Evolutionary conservation across 306 rosid species (phyloP).

Genomic region (apple (Malus domestica)): DNA sequence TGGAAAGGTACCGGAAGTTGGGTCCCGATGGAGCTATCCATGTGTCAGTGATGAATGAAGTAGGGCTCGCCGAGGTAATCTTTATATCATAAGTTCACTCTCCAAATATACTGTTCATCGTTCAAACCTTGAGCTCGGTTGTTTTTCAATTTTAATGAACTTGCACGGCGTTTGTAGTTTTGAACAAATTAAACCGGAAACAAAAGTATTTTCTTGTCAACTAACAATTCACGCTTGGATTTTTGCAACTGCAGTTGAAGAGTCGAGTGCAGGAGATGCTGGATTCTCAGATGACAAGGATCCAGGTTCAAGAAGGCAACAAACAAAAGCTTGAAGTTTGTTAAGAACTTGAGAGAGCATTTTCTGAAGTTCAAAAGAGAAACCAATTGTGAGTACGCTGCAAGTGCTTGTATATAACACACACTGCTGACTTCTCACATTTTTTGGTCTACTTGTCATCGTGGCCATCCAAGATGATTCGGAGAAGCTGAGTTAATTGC

Average conservation of each 20-base stretch:
- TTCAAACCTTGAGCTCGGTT: not conserved
- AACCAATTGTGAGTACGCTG: not conserved
- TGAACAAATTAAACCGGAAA: not conserved
- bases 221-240: not conserved
- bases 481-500: not conserved
- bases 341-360: not conserved
- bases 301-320: slow-evolving; percentile 23
- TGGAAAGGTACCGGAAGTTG: slow-evolving; percentile 45
- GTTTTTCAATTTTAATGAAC: not conserved
- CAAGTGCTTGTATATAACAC: not conserved
- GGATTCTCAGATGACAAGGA: slow-evolving; percentile 53
- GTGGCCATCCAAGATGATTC: not conserved
- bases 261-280: slow-evolving; percentile 66
- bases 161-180: not conserved
- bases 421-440: not conserved
- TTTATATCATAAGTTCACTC: not conserved
- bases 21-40: slow-evolving; percentile 79
- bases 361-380: not conserved
- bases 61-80: slow-evolving; percentile 69
- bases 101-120: not conserved
- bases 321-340: slow-evolving; percentile 7
- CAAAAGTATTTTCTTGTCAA: not conserved
- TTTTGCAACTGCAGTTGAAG: slow-evolving; percentile 52
- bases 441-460: not conserved
- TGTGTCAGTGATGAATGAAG: slow-evolving; percentile 54